Base-by-base conservation (phyloP, 2,329 filamentous ascomycete species). In the Thyridium curvatum region DNA sequence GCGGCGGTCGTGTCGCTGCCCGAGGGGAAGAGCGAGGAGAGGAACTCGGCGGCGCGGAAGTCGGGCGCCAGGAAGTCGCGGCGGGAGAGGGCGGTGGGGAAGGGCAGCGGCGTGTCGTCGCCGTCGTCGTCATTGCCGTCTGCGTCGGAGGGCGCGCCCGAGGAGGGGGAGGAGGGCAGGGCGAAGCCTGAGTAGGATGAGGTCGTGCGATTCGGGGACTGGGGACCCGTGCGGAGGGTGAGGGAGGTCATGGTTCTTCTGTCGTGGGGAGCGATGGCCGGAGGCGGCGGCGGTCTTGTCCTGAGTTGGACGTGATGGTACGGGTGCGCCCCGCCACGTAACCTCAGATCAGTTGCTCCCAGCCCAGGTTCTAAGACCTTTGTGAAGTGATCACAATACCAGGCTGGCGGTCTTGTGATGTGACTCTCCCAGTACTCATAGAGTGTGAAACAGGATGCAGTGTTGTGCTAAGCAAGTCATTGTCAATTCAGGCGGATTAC, bases 51-150 rank as follows among this genome's bases (percentile, higher is more conserved):
- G 1, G 94, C 83, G 45, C 87, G 79, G 61, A 98, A 98, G 48
- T 79, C 62, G 4, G 79, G 73, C 3, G 77, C 66, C 7, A 95
- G 76, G 64, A 98, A 98, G 55, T 93, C 87, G 42, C 74, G 69
- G 41, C 93, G 85, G 2, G 86, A 78, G 13, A 98, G 79, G 4
- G 90, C 88, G 30, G 81, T 74, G 2, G 93, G 93, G 65, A 95
- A 97, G 12, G 93, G 93, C 5, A 97, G 79, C 15, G 81, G 80
- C 51, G 78, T 72, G 51, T 84, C 79, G 52, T 86, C 78, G 52
- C 79, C 67, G 41, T 57, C 47, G 26, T 48, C 44, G 38, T 44
- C 44, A 9, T 45, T 40, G 18, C 46, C 37, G 36, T 34, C 30
- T 14, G 40, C 39, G 21, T 30, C 51, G 16, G 50, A 46, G 32